Percentiles rank a stretch among this genome's conserved stretches.
These are phyloP conservation scores for Hymenoscyphus fraxineus DNA, from an alignment of 2,329 filamentous ascomycete genomes.

Conservation along the genomic window DNA sequence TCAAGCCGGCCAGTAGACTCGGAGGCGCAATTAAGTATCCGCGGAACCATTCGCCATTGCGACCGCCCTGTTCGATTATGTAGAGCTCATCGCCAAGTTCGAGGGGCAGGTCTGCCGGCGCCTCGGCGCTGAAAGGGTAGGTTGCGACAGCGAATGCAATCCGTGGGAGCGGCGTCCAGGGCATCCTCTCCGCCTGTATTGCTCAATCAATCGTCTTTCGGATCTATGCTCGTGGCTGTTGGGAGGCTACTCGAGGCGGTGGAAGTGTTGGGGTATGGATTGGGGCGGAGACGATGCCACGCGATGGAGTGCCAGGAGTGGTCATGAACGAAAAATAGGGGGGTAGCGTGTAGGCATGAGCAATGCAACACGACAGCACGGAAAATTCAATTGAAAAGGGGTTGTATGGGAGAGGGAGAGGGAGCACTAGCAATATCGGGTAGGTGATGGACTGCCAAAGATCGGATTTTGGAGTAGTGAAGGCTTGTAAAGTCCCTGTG, in stretches of 20 bases:
- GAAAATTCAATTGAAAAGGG: not conserved
- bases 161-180: constrained; percentile 93
- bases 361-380: not conserved
- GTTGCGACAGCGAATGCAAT: constrained; percentile 98
- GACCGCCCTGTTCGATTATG: constrained; percentile 91
- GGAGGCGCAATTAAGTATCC: constrained; percentile 94
- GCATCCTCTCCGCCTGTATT: constrained; percentile 52
- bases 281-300: not conserved
- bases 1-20: constrained; percentile 86
- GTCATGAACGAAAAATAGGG: not conserved
- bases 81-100: constrained; percentile 98
- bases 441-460: not conserved
- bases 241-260: not conserved
- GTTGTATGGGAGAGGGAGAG: not conserved
- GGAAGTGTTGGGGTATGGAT: not conserved
- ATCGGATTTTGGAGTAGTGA: not conserved
- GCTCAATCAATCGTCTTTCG: not conserved
- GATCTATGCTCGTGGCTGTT: not conserved
- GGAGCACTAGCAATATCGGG: not conserved
- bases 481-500: not conserved
- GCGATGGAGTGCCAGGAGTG: not conserved
- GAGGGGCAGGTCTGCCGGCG: constrained; percentile 86
- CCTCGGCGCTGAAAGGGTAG: constrained; percentile 85
- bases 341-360: not conserved
- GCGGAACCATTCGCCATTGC: constrained; percentile 83